Evolutionary conservation across 257 asterid species (phyloP), one percentile per base, ranked within the genome.

Genomic region (Fraxinus excelsior): DNA sequence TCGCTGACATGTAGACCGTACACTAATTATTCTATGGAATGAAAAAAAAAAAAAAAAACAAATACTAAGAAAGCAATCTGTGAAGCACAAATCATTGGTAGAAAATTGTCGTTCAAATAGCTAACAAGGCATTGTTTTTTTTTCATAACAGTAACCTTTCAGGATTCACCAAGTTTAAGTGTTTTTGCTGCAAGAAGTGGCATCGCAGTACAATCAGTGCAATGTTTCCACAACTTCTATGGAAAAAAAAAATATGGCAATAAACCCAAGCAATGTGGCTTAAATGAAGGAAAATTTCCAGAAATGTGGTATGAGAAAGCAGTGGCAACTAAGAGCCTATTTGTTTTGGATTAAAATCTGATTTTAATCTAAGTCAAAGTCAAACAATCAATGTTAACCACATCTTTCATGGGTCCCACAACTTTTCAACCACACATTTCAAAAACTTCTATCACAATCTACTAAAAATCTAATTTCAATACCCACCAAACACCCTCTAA

Each of bases 1-100:
- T 29, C 97, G 96, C 99, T 95, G 94, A 42, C 77, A 73, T 19
- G 75, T 72, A 79, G 78, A 75, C 34, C 37, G 35, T 62, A 67
- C 19, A 31, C 62, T 16, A 34, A 69, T 40, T 75, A 77, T 58
- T 58, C 11, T 46, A 71, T 40, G n/a, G 56, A 72, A 13, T 40
- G 29, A 10, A 1, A 23, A 60, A 23, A 3, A 3, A 23, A 21
- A 21, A 35, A 25, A 71, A 56, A 76, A 74, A 53, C 0, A 49
- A 49, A 37, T 37, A 37, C 42, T 37, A 7, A 3, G 58, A 18
- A 49, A 14, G 21, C 4, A 14, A 16, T 49, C 8, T 19, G 21
- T 49, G 60, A 40, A 13, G 23, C 23, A 18, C 60, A 13, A 49
- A 49, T 49, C 21, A 49, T 16, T 16, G 7, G 60, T 49, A 49